phyloP scores from a whole-genome alignment of 106 monocot genomes.

The Dioscorea dumetorum region DNA sequence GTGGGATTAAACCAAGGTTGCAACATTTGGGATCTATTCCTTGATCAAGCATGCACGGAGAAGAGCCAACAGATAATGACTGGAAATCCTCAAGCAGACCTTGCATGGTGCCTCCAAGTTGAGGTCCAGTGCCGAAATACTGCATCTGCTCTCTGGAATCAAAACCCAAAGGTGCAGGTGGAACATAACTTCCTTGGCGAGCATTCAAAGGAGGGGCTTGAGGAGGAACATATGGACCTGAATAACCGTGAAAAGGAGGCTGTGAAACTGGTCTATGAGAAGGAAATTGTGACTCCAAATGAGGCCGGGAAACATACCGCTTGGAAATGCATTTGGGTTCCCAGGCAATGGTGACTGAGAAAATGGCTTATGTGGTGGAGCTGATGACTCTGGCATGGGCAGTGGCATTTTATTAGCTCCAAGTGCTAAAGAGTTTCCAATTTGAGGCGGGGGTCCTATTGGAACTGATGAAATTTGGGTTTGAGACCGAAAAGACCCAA shows the following conservation, averaged over 20 bases:
- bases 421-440: slow-evolving; percentile 14
- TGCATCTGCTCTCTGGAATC: slow-evolving; percentile 35
- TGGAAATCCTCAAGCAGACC: slow-evolving; percentile 86
- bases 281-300: slow-evolving; percentile 18
- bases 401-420: slow-evolving; percentile 18
- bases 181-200: slow-evolving; percentile 24
- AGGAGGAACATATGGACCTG: slow-evolving; percentile 10
- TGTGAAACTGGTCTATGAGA: slow-evolving; percentile 22
- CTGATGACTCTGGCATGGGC: slow-evolving; percentile 12
- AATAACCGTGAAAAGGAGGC: slow-evolving; percentile 22
- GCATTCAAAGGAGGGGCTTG: slow-evolving; percentile 20
- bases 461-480: slow-evolving; percentile 18
- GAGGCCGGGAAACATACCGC: slow-evolving; percentile 14
- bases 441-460: slow-evolving; percentile 33
- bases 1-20: too few relatives aligned
- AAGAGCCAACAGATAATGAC: slow-evolving; percentile 71
- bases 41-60: slow-evolving; percentile 70
- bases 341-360: slow-evolving; percentile 16
- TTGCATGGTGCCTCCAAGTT: slow-evolving; percentile 39
- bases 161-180: slow-evolving; percentile 20
- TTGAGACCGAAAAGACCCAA: slow-evolving; percentile 23
- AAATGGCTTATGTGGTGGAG: slow-evolving; percentile 21
- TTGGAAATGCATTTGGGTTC: slow-evolving; percentile 13
- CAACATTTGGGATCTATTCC: slow-evolving; percentile 61
- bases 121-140: slow-evolving; percentile 47